Conservation (phyloP, 805 yeast genomes). For the Saturnispora bothae region DNA sequence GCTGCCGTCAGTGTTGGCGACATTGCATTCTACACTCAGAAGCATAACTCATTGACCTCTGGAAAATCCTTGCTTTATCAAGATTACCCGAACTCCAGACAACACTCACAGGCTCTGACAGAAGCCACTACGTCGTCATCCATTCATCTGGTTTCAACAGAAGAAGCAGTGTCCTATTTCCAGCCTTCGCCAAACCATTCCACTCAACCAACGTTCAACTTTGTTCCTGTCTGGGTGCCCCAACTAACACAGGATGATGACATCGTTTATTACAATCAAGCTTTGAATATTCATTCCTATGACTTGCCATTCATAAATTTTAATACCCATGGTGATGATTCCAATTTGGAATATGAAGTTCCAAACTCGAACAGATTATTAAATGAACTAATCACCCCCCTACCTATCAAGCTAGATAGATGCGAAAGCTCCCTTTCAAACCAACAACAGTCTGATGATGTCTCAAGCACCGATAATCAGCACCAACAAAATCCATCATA, state of each 20-base stretch:
- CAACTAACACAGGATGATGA: constrained; percentile 44
- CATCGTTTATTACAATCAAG: constrained; percentile 49
- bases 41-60: too few species aligned
- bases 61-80: neutral
- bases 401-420: constrained; percentile 12
- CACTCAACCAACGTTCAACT: constrained; percentile 20
- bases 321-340: constrained; percentile 30
- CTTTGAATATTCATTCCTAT: constrained; percentile 47
- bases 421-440: neutral
- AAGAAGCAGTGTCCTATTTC: constrained; percentile 22
- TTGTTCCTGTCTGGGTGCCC: constrained; percentile 50
- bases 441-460: neutral
- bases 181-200: constrained; percentile 14
- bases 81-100: constrained; percentile 9
- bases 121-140: constrained; percentile 10
- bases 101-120: constrained; percentile 12
- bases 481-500: neutral
- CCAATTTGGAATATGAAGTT: constrained; percentile 23
- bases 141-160: constrained; percentile 17
- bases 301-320: constrained; percentile 41
- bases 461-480: neutral
- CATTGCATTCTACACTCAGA: constrained; percentile 3
- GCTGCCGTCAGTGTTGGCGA: constrained; percentile 2
- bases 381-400: constrained; percentile 15
- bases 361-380: constrained; percentile 18